Conservation (phyloP, 2,329 filamentous ascomycete genomes). For the Thielaviopsis ethacetica region DNA sequence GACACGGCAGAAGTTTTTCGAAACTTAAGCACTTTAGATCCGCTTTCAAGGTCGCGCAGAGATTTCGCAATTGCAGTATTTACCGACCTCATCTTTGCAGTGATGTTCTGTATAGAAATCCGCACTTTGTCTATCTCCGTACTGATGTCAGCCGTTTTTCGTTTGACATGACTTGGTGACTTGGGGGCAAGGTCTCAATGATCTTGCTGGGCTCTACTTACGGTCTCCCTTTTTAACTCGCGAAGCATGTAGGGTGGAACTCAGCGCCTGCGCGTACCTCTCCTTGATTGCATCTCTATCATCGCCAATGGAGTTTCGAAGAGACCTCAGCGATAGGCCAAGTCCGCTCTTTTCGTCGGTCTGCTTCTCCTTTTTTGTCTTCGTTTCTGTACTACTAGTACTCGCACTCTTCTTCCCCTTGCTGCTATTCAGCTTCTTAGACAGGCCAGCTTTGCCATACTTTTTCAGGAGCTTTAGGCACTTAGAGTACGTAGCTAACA, state of each 20-base stretch:
- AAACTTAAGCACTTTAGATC: neutral
- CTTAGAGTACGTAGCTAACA: neutral
- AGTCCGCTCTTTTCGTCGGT: neutral
- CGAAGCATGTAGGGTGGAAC: neutral
- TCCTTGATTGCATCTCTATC: neutral
- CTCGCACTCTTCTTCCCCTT: no score
- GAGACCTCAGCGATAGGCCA: neutral
- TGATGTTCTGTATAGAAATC: neutral
- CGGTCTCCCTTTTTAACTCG: neutral
- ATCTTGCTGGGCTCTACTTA: neutral
- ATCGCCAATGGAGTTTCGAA: neutral
- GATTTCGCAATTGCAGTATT: neutral
- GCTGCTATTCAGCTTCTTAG: neutral
- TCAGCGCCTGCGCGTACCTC: neutral
- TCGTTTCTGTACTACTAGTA: neutral
- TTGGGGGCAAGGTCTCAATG: no score
- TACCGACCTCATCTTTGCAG: neutral
- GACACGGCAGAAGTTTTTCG: neutral
- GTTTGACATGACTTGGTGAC: neutral
- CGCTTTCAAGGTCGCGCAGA: neutral
- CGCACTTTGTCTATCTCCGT: neutral
- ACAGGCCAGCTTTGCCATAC: neutral
- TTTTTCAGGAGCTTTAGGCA: neutral
- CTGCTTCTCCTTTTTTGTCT: neutral
- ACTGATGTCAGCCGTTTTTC: neutral